Base-by-base conservation (phyloP, 495 filamentous ascomycete genomes). In the Bacidia gigantensis region DNA sequence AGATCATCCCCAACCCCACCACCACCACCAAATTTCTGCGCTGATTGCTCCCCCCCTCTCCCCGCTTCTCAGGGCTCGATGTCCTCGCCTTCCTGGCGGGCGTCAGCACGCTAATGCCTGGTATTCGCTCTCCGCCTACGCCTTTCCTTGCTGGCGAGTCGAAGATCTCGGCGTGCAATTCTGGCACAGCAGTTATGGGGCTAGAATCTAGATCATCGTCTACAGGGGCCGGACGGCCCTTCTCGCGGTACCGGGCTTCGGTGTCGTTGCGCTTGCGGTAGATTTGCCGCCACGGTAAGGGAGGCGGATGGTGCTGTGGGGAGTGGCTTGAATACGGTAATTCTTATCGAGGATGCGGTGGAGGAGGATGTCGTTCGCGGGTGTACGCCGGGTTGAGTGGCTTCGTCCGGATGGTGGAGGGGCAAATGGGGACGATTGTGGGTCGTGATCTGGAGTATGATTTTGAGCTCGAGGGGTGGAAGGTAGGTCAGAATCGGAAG, bases 261-360 rank as follows among this genome's bases (percentile, higher is more conserved):
- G 40, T 61, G 66, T 59, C 56, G 66, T 17, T 59, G 65, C 21
- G 56, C 57, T 39, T 43, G 47, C 24, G 41, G 46, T 46, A 65
- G 58, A 56, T 56, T 24, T 60, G 52, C 29, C 45, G 26, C 26
- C 57, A 55, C 25, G 57, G 18, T 56, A 48, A 3, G 57, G 60
- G 9, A 60, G 38, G 51, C 60, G 38, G 50, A 60, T 46, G 58
- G 66, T 74, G 52, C 71, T 84, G 47, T 86, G 80, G 0, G 92
- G 93, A 9, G 92, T 98, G 11, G 92, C 89, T 69, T 88, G 84
- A 1, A 98, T 69, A 25, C 93, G 85, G 66, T 93, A 98, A 41
- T 84, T 96, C 63, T 92, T 95, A 69, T 96, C 87, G 7, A 87
- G 78, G 32, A 97, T 72, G 53, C 83, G 83, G 63, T 98, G 92